These are phyloP conservation scores for Termitomyces sp. DNA, from an alignment of 768 basidiomycete genomes.

Conservation along the genomic window DNA sequence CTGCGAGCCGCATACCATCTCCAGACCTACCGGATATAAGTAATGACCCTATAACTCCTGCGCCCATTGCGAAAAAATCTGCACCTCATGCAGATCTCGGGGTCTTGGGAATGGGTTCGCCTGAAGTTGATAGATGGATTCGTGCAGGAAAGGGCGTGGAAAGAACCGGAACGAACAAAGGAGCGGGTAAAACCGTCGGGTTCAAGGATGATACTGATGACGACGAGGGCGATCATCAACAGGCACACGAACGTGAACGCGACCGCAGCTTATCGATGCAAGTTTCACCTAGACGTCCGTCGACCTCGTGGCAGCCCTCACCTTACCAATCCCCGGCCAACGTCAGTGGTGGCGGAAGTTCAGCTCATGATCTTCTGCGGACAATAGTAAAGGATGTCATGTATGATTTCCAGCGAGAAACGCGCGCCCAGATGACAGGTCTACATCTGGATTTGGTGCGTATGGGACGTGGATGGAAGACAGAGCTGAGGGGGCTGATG, in stretches of 20 bases:
- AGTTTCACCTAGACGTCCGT: constrained; percentile 47
- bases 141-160: constrained; percentile 29
- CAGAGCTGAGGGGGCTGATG: constrained; percentile 56
- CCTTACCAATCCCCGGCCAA: constrained; percentile 26
- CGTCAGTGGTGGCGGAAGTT: constrained; percentile 15
- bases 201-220: constrained; percentile 10
- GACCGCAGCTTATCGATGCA: constrained; percentile 44
- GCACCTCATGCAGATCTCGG: constrained; percentile 13
- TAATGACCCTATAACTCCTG: constrained; percentile 28
- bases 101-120: constrained; percentile 43
- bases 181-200: constrained; percentile 12
- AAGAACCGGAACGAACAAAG: background rate
- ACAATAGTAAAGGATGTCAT: constrained; percentile 65
- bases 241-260: constrained; percentile 20
- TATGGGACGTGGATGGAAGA: constrained; percentile 66
- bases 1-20: constrained; percentile 32
- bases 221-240: constrained; percentile 17
- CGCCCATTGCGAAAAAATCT: constrained; percentile 19
- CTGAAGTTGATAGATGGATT: constrained; percentile 50
- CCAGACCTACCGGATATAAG: constrained; percentile 33
- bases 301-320: constrained; percentile 33
- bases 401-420: constrained; percentile 68
- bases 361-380: constrained; percentile 56
- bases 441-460: constrained; percentile 68
- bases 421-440: constrained; percentile 65